These are phyloP conservation scores for Saturnispora quitensis DNA, from an alignment of 805 yeast species.

Conservation along the genomic window DNA sequence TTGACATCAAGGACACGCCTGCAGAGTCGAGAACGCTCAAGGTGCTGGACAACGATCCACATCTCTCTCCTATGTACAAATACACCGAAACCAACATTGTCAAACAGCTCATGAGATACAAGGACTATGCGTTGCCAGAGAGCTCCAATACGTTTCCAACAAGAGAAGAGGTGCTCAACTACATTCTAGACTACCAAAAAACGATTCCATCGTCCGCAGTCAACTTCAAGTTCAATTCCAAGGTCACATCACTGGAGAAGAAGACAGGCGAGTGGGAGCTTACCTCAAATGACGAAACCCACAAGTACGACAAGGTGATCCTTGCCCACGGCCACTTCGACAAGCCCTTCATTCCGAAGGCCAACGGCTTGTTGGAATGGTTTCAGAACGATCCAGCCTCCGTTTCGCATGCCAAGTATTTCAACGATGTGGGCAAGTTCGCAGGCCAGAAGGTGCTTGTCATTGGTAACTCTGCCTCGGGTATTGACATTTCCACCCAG, in stretches of 20 bases:
- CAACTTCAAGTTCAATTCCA: slow-evolving; percentile 29
- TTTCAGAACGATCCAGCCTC: slow-evolving; percentile 22
- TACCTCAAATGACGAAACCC: slow-evolving; percentile 8
- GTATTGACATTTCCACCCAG: slow-evolving; percentile 45
- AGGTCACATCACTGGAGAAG: slow-evolving; percentile 36
- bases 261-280: slow-evolving; percentile 23
- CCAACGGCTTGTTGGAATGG: slow-evolving; percentile 33
- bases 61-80: slow-evolving; percentile 28
- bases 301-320: slow-evolving; percentile 29
- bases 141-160: slow-evolving; percentile 45
- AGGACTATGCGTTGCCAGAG: slow-evolving; percentile 25
- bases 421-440: slow-evolving; percentile 26
- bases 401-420: slow-evolving; percentile 39
- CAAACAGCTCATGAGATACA: slow-evolving; percentile 26
- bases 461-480: slow-evolving; percentile 54
- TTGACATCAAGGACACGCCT: slow-evolving; percentile 9
- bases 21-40: slow-evolving; percentile 15
- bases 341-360: slow-evolving; percentile 36
- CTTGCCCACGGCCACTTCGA: slow-evolving; percentile 43
- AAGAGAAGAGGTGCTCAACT: slow-evolving; percentile 51
- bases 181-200: slow-evolving; percentile 47
- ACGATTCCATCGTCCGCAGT: slow-evolving; percentile 32
- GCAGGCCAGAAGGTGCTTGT: slow-evolving; percentile 29
- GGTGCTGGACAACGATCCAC: slow-evolving; percentile 11
- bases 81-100: slow-evolving; percentile 29